These are phyloP conservation scores for Nemophila menziesii DNA, from an alignment of 257 asterid genomes.

Conservation along the genomic window DNA sequence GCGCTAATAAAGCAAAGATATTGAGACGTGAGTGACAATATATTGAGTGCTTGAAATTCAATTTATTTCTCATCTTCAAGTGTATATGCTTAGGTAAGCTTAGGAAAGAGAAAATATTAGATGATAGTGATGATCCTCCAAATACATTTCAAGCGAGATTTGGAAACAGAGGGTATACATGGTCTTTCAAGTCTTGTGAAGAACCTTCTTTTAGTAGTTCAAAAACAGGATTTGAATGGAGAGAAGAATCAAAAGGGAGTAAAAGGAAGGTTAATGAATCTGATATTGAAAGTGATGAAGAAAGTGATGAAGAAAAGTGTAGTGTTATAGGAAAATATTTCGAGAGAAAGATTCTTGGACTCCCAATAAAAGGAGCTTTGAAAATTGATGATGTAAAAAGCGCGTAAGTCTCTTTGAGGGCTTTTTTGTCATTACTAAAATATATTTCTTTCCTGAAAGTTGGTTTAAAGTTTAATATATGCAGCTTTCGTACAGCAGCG, in stretches of 20 bases:
- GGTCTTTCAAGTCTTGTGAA: constrained; percentile 36
- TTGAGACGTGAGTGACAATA: constrained; percentile 42
- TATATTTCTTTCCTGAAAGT: neutral
- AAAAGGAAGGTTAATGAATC: constrained; percentile 20
- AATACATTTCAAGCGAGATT: constrained; percentile 40
- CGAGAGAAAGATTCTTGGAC: constrained; percentile 61
- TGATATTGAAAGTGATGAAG: constrained; percentile 25
- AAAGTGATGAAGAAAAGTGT: constrained; percentile 20
- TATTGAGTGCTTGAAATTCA: too few relatives aligned
- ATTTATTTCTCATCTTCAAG: too few relatives aligned
- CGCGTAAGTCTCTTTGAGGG: constrained; percentile 53
- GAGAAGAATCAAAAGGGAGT: constrained; percentile 27
- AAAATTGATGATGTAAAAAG: constrained; percentile 67
- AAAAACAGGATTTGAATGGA: constrained; percentile 30
- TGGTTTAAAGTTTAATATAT: constrained; percentile 10
- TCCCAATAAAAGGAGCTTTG: constrained; percentile 63
- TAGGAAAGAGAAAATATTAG: constrained; percentile 22
- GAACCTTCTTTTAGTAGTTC: constrained; percentile 17
- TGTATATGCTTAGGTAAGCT: constrained; percentile 47
- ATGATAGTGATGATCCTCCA: constrained; percentile 34
- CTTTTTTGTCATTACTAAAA: constrained; percentile 5
- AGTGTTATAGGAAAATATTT: constrained; percentile 27
- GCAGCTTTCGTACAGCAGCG: constrained; percentile 77
- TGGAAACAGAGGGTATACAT: constrained; percentile 37
- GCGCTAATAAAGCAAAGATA: constrained; percentile 38